A percentile compares a stretch with the other conserved stretches of the same genome.
These are phyloP conservation scores for Fusarium virguliforme DNA, from an alignment of 2,329 filamentous ascomycete genomes.

Conservation along the genomic window DNA sequence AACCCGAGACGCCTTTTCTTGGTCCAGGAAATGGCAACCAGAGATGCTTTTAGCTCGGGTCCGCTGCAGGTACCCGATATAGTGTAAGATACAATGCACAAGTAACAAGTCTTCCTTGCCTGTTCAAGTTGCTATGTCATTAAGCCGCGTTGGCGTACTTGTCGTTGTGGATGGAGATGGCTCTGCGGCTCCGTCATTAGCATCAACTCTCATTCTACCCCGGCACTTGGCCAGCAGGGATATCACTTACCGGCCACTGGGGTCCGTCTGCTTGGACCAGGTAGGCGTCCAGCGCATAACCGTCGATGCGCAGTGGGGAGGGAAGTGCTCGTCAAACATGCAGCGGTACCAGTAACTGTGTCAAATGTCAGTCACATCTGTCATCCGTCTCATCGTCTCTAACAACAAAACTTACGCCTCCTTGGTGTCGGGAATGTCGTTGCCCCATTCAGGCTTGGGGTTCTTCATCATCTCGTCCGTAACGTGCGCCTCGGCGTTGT, in stretches of 20 bases:
- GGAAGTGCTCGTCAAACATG: constrained; percentile 99
- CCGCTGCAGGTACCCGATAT: constrained; percentile 35
- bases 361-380: constrained; percentile 47
- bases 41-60: constrained; percentile 44
- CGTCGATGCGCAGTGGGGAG: constrained; percentile 88
- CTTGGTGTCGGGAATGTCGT: constrained; percentile 94
- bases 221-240: constrained; percentile 1
- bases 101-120: constrained; percentile 30
- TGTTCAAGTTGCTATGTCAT: constrained; percentile 45
- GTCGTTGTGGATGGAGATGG: constrained; percentile 81
- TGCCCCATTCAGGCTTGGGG: constrained; percentile 96
- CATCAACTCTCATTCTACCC: background rate
- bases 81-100: constrained; percentile 47
- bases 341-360: constrained; percentile 92
- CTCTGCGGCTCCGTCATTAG: constrained; percentile 64
- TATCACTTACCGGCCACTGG: constrained; percentile 82
- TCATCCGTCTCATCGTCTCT: background rate
- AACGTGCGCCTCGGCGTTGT: constrained; percentile 89
- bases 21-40: constrained; percentile 69
- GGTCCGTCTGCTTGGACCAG: constrained; percentile 97
- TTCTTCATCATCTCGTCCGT: constrained; percentile 99
- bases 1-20: constrained; percentile 48
- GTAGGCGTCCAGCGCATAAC: constrained; percentile 98
- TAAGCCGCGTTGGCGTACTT: constrained; percentile 75
- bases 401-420: constrained; percentile 77